Evolutionary conservation across 306 rosid genomes (phyloP).

Genomic region (Cicer cuneatum): DNA sequence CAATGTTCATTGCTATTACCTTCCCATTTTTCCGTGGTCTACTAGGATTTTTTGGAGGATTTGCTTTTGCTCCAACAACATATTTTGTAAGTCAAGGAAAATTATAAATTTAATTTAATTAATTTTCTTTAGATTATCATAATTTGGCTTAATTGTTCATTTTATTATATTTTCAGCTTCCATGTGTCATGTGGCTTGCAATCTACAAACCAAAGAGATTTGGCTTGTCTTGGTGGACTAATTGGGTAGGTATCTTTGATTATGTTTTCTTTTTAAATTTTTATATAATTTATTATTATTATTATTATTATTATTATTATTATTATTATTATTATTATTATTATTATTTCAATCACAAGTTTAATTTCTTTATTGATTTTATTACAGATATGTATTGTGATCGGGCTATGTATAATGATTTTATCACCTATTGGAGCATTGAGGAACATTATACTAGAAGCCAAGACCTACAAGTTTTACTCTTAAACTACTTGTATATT

Average conservation of each 20-base stretch:
- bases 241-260: constrained; percentile 62
- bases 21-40: constrained; percentile 91
- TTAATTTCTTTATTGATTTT: constrained; percentile 7
- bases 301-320: no score
- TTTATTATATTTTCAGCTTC: constrained; percentile 69
- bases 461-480: constrained; percentile 63
- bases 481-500: constrained; percentile 38
- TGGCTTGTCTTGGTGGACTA: constrained; percentile 81
- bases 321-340: no score
- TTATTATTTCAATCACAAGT: not conserved
- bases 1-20: constrained; percentile 76
- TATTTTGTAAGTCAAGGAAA: constrained; percentile 68
- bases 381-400: constrained; percentile 68
- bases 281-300: not conserved
- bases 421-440: constrained; percentile 76
- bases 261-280: not conserved
- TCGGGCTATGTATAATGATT: constrained; percentile 63
- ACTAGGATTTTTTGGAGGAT: constrained; percentile 84
- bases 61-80: constrained; percentile 91
- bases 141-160: not conserved
- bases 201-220: constrained; percentile 76
- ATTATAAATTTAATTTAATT: not conserved
- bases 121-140: not conserved
- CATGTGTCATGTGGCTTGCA: constrained; percentile 84
- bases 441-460: constrained; percentile 61